Evolutionary conservation across 805 yeast species (phyloP).

Genomic region (Jamesozyma spencerorum): DNA sequence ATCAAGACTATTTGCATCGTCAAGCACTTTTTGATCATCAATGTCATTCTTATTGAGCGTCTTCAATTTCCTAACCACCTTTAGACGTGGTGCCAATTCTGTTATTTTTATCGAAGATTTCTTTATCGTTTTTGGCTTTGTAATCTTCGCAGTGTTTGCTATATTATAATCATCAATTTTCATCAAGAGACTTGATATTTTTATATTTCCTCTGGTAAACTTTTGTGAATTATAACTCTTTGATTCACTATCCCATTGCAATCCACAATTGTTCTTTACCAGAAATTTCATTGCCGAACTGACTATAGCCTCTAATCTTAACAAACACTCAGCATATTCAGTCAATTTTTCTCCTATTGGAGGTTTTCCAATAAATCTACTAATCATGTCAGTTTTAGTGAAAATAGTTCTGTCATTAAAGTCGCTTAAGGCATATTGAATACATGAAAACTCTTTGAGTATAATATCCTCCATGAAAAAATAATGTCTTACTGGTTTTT

Average conservation of each 20-base stretch:
- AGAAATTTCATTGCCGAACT: conserved; percentile 11
- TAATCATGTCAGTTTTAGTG: conserved; percentile 2
- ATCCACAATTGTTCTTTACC: conserved; percentile 8
- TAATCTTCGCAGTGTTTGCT: background rate
- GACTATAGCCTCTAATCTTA: conserved; percentile 9
- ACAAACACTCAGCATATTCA: conserved; percentile 6
- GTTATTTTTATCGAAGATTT: too few relatives aligned
- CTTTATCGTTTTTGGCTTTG: too few relatives aligned
- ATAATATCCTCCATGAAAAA: conserved; percentile 14
- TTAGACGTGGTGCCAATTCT: too few relatives aligned
- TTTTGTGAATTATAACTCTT: background rate
- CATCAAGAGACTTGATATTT: background rate
- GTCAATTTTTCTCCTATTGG: background rate
- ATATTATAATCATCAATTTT: background rate
- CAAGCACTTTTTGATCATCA: too few relatives aligned
- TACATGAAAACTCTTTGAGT: conserved; percentile 9
- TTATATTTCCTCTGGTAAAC: background rate
- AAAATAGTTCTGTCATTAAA: conserved; percentile 12
- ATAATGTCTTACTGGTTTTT: conserved; percentile 9
- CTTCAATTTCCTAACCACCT: too few relatives aligned
- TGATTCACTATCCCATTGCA: conserved; percentile 5
- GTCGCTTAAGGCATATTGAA: conserved; percentile 10
- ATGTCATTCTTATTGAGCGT: too few relatives aligned
- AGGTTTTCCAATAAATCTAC: conserved; percentile 8
- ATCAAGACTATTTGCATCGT: too few relatives aligned